A percentile compares a stretch with the other conserved stretches of the same genome.
Conservation (phyloP, 306 rosid genomes). For the Acacia acuminata region DNA sequence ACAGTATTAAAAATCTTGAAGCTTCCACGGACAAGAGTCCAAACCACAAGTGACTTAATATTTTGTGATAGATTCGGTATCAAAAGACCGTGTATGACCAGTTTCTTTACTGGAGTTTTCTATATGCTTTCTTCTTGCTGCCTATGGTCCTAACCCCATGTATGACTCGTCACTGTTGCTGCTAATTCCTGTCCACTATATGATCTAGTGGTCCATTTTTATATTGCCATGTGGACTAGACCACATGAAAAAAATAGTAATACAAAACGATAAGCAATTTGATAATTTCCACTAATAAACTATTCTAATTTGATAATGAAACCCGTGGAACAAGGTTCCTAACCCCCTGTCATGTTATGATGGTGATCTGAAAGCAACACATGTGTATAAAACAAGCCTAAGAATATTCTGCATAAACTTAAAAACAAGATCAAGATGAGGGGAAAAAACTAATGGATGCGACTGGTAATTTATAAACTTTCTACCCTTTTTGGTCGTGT, state of each 20-base stretch:
- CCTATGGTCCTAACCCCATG: constrained; percentile 44
- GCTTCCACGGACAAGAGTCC: constrained; percentile 52
- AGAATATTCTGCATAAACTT: constrained; percentile 23
- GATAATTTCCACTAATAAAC: constrained; percentile 4
- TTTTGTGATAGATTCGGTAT: constrained; percentile 42
- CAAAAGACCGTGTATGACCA: constrained; percentile 42
- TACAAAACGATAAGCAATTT: constrained; percentile 1
- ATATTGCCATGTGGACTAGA: constrained; percentile 17
- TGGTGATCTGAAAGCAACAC: constrained; percentile 22
- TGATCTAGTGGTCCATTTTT: constrained; percentile 23
- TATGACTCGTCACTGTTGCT: constrained; percentile 36
- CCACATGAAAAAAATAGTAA: not conserved
- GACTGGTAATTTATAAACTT: not conserved
- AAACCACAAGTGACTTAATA: constrained; percentile 35
- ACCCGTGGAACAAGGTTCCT: constrained; percentile 17
- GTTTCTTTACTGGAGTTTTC: constrained; percentile 46
- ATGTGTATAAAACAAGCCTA: not conserved
- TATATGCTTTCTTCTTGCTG: constrained; percentile 19
- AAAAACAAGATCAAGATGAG: constrained; percentile 1
- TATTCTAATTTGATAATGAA: not conserved
- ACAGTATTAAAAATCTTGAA: constrained; percentile 44
- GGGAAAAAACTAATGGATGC: not conserved
- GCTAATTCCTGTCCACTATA: constrained; percentile 25
- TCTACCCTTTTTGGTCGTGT: constrained; percentile 14
- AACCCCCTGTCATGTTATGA: constrained; percentile 25